Percentiles rank a stretch among this genome's conserved stretches.
Conservation (phyloP, 495 filamentous ascomycete species). For the Aspergillus asperescens region DNA sequence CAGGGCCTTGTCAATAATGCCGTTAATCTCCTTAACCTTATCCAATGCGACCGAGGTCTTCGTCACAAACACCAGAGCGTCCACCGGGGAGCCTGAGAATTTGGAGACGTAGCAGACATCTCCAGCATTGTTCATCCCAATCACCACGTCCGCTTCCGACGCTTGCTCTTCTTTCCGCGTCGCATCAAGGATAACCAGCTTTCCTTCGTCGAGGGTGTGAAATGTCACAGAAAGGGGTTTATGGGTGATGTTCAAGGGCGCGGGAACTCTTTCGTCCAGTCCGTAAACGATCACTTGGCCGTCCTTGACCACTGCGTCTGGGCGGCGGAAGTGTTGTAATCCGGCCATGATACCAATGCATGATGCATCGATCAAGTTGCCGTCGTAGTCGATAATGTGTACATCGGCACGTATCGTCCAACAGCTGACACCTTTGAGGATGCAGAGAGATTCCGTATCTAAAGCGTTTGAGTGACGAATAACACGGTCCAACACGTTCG, state of each 20-base stretch:
- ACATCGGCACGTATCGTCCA: slow-evolving; percentile 87
- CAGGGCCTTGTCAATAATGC: slow-evolving; percentile 62
- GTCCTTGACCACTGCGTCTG: slow-evolving; percentile 78
- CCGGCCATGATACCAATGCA: slow-evolving; percentile 85
- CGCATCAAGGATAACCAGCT: slow-evolving; percentile 67
- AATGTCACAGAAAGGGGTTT: slow-evolving; percentile 84
- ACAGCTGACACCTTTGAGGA: slow-evolving; percentile 81
- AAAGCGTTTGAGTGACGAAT: slow-evolving; percentile 86
- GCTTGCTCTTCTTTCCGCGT: slow-evolving; percentile 80
- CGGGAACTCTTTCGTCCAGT: slow-evolving; percentile 79
- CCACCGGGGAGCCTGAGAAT: slow-evolving; percentile 71
- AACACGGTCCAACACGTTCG: slow-evolving; percentile 84
- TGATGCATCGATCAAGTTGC: slow-evolving; percentile 75
- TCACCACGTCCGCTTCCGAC: slow-evolving; percentile 73
- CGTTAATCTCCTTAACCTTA: slow-evolving; percentile 75
- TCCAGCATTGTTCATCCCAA: slow-evolving; percentile 81
- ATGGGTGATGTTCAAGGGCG: slow-evolving; percentile 83
- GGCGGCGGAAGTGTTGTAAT: slow-evolving; percentile 81
- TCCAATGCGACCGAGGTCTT: slow-evolving; percentile 63
- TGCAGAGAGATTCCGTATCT: slow-evolving; percentile 91
- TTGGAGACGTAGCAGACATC: slow-evolving; percentile 92
- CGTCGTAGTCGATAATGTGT: slow-evolving; percentile 84
- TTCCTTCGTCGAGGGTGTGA: slow-evolving; percentile 67
- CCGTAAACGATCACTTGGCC: slow-evolving; percentile 76
- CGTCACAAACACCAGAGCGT: slow-evolving; percentile 67